Evolutionary conservation across 106 monocot species (phyloP), one percentile per base, ranked within the genome.

Genomic region (Dendrobium nobile): DNA sequence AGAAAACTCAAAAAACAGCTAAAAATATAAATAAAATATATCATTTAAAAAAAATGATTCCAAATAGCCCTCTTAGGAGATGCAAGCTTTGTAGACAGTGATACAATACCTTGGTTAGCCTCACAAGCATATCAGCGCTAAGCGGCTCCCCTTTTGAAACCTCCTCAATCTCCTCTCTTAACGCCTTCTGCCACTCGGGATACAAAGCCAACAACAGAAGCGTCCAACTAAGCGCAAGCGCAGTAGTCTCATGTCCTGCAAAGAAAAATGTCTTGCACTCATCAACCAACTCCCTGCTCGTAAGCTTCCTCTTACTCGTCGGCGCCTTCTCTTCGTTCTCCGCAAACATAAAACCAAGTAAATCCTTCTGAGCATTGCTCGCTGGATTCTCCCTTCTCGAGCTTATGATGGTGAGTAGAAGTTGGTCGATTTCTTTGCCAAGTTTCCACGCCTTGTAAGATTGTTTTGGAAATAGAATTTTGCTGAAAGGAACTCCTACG

Each of bases 241-340:
- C 86, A 0, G 96, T 93, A 13, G 93, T 93, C 82, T 96, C 96
- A 31, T 93, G 93, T 9, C 96, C 96, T 41, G 54, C 96, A 41
- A 93, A 96, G 77, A 90, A 91, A 82, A 96, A 93, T 27, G 91
- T 93, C 88, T 96, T 96, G 88, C 91, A 93, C 85, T 95, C 93
- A 61, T 91, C 95, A 0, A 95, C 86, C 9, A 95, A 89, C 82
- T 93, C 91, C 27, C 82, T 74, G 4, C 54, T 80, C n/a, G 89
- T 87, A 9, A 95, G 79, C 83, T 84, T 85, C 84, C 83, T 82
- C 87, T 84, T 51, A 0, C 7, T 9, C 47, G 1, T 4, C 0
- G 28, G 28, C 28, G 58, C 86, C 10, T 59, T 41, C 17, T 72
- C 65, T 48, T 83, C 72, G 54, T 81, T 88, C 40, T 80, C 85